Percentiles rank a stretch among this genome's conserved stretches.
These are phyloP conservation scores for Penicillium thymicola DNA, from an alignment of 2,329 filamentous ascomycete genomes.

Conservation along the genomic window DNA sequence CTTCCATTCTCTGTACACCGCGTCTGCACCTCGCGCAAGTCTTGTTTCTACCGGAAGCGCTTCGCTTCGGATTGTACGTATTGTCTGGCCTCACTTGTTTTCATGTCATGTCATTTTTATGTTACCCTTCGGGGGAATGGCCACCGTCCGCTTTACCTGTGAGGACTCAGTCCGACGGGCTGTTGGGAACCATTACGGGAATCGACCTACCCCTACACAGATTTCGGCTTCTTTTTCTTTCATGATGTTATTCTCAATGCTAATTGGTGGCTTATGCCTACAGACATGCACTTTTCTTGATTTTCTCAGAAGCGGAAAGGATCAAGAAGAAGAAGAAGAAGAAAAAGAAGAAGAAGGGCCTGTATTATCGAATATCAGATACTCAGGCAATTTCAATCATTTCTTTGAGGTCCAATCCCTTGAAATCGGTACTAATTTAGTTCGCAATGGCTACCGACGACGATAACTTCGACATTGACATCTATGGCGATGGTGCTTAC, in stretches of 20 bases:
- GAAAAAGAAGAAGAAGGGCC: conserved; percentile 31
- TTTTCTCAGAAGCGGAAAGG: conserved; percentile 27
- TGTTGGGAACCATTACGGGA: neutral
- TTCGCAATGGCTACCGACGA: conserved; percentile 55
- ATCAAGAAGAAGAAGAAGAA: conserved; percentile 26
- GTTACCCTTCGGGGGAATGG: conserved; percentile 11
- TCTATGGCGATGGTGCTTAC: conserved; percentile 61
- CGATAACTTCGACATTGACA: conserved; percentile 69
- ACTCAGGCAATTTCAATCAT: conserved; percentile 36
- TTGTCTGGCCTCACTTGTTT: conserved; percentile 22
- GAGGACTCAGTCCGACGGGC: neutral
- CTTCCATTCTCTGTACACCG: conserved; percentile 16
- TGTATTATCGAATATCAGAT: conserved; percentile 36
- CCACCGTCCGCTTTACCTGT: conserved; percentile 4
- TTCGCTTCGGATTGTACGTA: conserved; percentile 42
- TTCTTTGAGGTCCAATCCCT: conserved; percentile 24
- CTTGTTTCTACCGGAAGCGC: conserved; percentile 14
- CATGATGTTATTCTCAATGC: conserved; percentile 27
- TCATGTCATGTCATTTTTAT: conserved; percentile 6
- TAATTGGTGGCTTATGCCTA: conserved; percentile 38
- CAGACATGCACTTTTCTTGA: conserved; percentile 47
- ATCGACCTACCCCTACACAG: neutral
- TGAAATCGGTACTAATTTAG: conserved; percentile 26
- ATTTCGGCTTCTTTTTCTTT: neutral
- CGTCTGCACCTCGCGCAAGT: conserved; percentile 9